A percentile compares a stretch with the other conserved stretches of the same genome.
Evolutionary conservation across 2,329 filamentous ascomycete species (phyloP).

Genomic region (Pseudogymnoascus sp.): DNA sequence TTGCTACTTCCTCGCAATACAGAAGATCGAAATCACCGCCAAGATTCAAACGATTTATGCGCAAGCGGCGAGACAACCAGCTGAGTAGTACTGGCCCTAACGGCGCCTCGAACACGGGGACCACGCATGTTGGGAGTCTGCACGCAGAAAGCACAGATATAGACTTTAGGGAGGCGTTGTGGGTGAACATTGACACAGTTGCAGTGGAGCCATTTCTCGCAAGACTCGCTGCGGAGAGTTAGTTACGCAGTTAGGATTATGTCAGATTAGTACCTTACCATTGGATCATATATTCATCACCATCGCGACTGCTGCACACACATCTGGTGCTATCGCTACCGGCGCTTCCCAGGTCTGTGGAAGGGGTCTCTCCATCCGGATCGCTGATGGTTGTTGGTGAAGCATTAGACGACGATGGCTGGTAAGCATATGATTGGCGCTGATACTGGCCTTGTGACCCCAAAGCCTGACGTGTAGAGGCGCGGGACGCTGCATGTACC

Average conservation of each 20-base stretch:
- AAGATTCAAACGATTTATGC: conserved; percentile 36
- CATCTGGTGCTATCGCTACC: conserved; percentile 40
- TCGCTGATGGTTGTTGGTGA: conserved; percentile 46
- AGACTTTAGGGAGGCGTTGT: conserved; percentile 47
- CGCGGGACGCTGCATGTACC: background rate
- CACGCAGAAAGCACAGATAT: conserved; percentile 55
- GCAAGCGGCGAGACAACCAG: conserved; percentile 32
- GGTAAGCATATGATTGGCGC: background rate
- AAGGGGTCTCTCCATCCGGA: conserved; percentile 38
- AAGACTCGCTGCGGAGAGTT: conserved; percentile 43
- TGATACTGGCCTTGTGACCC: background rate
- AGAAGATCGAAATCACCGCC: conserved; percentile 27
- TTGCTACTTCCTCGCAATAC: background rate
- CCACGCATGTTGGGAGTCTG: conserved; percentile 48
- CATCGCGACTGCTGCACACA: conserved; percentile 39
- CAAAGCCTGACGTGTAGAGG: background rate
- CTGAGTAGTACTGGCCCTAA: conserved; percentile 14
- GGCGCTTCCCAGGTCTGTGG: conserved; percentile 27
- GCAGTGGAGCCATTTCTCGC: conserved; percentile 58
- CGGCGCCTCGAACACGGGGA: conserved; percentile 36
- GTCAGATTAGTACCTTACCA: conserved; percentile 39
- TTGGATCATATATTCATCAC: conserved; percentile 50
- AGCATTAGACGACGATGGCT: conserved; percentile 27
- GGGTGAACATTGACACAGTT: conserved; percentile 51
- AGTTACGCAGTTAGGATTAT: conserved; percentile 14